These are phyloP conservation scores for Phytophthora niederhauseri DNA, from an alignment of 352 stramenopile species.

Conservation along the genomic window DNA sequence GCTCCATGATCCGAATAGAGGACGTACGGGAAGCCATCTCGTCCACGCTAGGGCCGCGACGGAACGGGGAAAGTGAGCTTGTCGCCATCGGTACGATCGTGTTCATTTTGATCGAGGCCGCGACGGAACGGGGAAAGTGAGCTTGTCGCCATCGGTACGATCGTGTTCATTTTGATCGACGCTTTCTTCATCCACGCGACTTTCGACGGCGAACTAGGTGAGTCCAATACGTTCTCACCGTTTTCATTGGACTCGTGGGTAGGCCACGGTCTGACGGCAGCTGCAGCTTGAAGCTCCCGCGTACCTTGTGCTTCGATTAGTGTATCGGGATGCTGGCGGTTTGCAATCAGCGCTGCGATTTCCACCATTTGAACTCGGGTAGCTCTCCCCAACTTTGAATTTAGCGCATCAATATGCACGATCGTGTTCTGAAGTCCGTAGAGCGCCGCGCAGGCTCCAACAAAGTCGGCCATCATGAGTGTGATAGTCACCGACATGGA, in stretches of 20 bases:
- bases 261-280: constrained; percentile 2
- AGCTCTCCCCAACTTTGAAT: constrained; percentile 15
- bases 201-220: constrained; percentile 11
- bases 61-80: neutral
- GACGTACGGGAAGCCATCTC: neutral
- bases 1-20: neutral
- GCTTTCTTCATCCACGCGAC: constrained; percentile 7
- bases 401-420: constrained; percentile 13
- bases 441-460: constrained; percentile 15
- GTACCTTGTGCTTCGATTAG: neutral
- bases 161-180: constrained; percentile 7
- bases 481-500: constrained; percentile 29
- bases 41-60: neutral
- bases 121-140: constrained; percentile 1
- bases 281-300: neutral
- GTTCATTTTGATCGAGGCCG: constrained; percentile 8
- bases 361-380: constrained; percentile 18
- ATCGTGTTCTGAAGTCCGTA: constrained; percentile 15
- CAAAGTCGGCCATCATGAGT: constrained; percentile 36
- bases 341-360: constrained; percentile 17
- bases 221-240: neutral
- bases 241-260: neutral
- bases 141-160: constrained; percentile 1
- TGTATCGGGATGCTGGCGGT: constrained; percentile 13
- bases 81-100: constrained; percentile 1